A percentile compares a stretch with the other conserved stretches of the same genome.
These are phyloP conservation scores for Xerocomus minutiporus DNA, from an alignment of 1,284 basidiomycete species.

Conservation along the genomic window DNA sequence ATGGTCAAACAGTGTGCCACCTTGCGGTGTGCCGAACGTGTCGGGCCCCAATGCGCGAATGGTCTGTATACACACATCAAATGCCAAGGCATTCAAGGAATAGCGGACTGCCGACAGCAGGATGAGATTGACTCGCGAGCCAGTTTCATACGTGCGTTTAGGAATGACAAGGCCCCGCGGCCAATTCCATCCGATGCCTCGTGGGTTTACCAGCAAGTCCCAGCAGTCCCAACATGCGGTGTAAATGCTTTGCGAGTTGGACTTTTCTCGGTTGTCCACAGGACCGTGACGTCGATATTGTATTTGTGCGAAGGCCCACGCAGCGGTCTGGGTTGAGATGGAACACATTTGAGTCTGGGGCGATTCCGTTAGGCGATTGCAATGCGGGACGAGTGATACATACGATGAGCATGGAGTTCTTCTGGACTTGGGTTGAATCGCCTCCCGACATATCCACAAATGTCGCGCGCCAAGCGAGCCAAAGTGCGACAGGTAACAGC, in stretches of 20 bases:
- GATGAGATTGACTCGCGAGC: conserved; percentile 14
- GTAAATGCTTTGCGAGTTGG: neutral
- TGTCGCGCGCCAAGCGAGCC: conserved; percentile 22
- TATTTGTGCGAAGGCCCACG: conserved; percentile 18
- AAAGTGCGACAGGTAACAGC: conserved; percentile 15
- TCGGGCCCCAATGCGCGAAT: conserved; percentile 14
- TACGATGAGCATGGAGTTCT: conserved; percentile 20
- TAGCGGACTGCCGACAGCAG: neutral
- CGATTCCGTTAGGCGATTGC: neutral
- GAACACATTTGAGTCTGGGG: conserved; percentile 18
- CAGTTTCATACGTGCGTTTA: conserved; percentile 1
- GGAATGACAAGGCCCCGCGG: conserved; percentile 16
- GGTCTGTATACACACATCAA: conserved; percentile 14
- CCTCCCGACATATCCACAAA: conserved; percentile 22
- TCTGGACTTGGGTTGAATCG: conserved; percentile 2
- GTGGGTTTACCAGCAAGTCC: conserved; percentile 21
- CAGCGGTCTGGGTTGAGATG: conserved; percentile 14
- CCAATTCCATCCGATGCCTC: conserved; percentile 31
- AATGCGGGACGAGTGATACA: conserved; percentile 2
- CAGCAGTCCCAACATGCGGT: conserved; percentile 24
- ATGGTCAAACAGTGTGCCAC: conserved; percentile 46
- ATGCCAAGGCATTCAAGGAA: conserved; percentile 10
- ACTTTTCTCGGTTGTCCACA: neutral
- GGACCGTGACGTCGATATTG: conserved; percentile 12
- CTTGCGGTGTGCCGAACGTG: conserved; percentile 17